Evolutionary conservation across 345 rosid species (phyloP).

Genomic region (Excoecaria cochinchinensis): DNA sequence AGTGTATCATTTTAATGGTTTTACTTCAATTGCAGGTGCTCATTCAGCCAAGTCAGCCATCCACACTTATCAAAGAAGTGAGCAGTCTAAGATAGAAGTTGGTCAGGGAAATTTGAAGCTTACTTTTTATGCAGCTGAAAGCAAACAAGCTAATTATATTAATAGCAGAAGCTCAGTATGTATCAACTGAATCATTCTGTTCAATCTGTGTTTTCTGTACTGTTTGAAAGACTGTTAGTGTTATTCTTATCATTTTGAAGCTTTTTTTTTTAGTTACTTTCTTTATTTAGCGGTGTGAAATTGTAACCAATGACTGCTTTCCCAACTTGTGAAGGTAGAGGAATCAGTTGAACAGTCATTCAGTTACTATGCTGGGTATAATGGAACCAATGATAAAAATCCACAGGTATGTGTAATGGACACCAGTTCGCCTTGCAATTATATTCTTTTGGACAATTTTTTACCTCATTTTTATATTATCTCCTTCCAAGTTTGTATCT

Average conservation of each 20-base stretch:
- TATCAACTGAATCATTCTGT: slow-evolving; percentile 5
- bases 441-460: slow-evolving; percentile 1
- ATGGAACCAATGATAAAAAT: slow-evolving; percentile 60
- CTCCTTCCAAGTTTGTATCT: slow-evolving; percentile 9
- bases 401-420: slow-evolving; percentile 61
- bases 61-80: slow-evolving; percentile 39
- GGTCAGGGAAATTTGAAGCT: slow-evolving; percentile 78
- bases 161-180: slow-evolving; percentile 65
- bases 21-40: slow-evolving; percentile 45
- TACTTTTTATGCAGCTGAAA: slow-evolving; percentile 47
- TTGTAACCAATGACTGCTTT: slow-evolving; percentile 27
- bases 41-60: slow-evolving; percentile 50
- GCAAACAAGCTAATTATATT: slow-evolving; percentile 43
- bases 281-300: background rate
- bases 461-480: slow-evolving; percentile 12
- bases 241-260: slow-evolving; percentile 5
- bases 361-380: slow-evolving; percentile 64
- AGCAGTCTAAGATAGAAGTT: slow-evolving; percentile 50
- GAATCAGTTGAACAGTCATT: slow-evolving; percentile 65
- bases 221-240: background rate
- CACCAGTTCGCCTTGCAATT: slow-evolving; percentile 16
- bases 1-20: slow-evolving; percentile 9
- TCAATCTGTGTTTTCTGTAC: background rate
- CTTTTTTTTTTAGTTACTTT: background rate
- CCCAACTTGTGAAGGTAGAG: slow-evolving; percentile 50